phyloP scores from a whole-genome alignment of 2,329 filamentous ascomycete species.

The Emergomyces orientalis region DNA sequence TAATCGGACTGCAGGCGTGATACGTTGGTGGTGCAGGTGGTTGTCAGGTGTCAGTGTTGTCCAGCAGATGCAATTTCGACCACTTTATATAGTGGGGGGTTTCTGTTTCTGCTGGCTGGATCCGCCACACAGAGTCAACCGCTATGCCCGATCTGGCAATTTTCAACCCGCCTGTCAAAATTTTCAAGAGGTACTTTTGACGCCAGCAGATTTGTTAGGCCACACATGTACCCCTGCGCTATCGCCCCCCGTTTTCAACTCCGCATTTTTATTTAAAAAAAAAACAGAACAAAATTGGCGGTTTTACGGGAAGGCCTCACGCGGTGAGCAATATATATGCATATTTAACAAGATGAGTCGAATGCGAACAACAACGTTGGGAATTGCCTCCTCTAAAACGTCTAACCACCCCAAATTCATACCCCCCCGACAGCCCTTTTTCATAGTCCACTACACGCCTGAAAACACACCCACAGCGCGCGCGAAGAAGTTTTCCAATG shows the following conservation, averaged over 20 bases:
- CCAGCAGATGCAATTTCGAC: conserved; percentile 17
- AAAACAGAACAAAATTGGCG: neutral
- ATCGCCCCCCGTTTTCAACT: neutral
- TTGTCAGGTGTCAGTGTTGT: neutral
- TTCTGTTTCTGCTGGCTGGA: conserved; percentile 3
- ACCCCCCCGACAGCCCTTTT: neutral
- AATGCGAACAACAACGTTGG: neutral
- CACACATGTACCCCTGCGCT: neutral
- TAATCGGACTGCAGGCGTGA: neutral
- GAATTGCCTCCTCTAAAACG: neutral
- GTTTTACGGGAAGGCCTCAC: neutral
- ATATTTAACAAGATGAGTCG: neutral
- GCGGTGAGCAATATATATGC: neutral
- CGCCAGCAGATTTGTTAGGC: neutral
- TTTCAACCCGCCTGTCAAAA: neutral
- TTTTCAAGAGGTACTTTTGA: conserved; percentile 3
- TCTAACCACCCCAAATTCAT: neutral
- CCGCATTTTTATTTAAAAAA: neutral
- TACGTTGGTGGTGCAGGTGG: neutral
- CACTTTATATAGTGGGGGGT: conserved; percentile 18
- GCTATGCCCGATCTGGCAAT: conserved; percentile 14
- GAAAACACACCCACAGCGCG: neutral
- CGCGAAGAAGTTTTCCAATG: neutral
- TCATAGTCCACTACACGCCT: neutral
- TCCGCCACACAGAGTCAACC: conserved; percentile 13